Percentiles rank a stretch among this genome's conserved stretches.
Evolutionary conservation across 805 yeast species (phyloP).

Genomic region (Wickerhamiella sorbophila): DNA sequence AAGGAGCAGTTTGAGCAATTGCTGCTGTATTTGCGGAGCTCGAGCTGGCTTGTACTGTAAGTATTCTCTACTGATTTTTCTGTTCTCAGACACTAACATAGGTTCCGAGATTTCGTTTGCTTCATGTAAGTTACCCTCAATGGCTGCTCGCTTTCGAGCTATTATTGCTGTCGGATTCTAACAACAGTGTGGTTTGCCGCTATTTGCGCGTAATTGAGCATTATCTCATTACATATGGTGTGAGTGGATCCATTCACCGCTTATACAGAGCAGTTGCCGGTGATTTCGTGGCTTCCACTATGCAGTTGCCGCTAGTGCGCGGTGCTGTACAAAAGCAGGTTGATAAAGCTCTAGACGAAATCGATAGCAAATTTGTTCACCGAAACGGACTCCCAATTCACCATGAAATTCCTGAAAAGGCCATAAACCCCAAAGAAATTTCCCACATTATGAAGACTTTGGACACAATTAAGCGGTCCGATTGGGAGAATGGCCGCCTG

Average conservation of each 20-base stretch:
- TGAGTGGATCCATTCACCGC: slow-evolving; percentile 10
- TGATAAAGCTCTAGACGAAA: slow-evolving; percentile 28
- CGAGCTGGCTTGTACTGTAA: neutral
- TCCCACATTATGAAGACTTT: slow-evolving; percentile 35
- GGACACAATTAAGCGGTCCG: slow-evolving; percentile 41
- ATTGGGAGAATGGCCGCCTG: slow-evolving; percentile 74
- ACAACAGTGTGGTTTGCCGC: slow-evolving; percentile 6
- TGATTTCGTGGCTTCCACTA: slow-evolving; percentile 17
- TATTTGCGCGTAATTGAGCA: slow-evolving; percentile 11
- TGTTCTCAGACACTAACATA: neutral
- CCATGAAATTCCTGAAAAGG: slow-evolving; percentile 40
- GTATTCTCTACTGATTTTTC: neutral
- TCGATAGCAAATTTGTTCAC: slow-evolving; percentile 47
- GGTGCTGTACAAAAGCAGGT: slow-evolving; percentile 50
- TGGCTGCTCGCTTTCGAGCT: no score
- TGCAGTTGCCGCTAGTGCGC: slow-evolving; percentile 38
- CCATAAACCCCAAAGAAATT: slow-evolving; percentile 38
- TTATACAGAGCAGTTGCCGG: slow-evolving; percentile 5
- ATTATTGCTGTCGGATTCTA: no score
- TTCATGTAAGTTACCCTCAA: neutral
- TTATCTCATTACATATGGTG: slow-evolving; percentile 14
- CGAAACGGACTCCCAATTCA: slow-evolving; percentile 29
- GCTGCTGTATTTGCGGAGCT: neutral
- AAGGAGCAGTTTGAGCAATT: no score
- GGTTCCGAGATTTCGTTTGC: slow-evolving; percentile 2